Conservation (phyloP, 2,329 filamentous ascomycete genomes). For the Diatrype stigma region DNA sequence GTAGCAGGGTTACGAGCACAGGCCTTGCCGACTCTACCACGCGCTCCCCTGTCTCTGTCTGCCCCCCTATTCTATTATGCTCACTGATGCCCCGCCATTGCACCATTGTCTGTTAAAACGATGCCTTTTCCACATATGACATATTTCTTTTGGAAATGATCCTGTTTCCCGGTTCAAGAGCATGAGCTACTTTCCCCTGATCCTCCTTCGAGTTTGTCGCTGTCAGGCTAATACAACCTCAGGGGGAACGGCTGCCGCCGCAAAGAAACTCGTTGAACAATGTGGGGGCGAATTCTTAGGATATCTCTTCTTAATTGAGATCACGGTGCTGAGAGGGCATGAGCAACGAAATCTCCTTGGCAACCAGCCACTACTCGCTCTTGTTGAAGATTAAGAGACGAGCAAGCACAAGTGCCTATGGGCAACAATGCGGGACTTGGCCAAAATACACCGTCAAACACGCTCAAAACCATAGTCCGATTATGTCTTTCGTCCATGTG, state of each 20-base stretch:
- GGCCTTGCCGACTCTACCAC: too few relatives aligned
- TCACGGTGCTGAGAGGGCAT: slow-evolving; percentile 86
- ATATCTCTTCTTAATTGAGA: slow-evolving; percentile 93
- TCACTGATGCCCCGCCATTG: slow-evolving; percentile 1
- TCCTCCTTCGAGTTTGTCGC: slow-evolving; percentile 16
- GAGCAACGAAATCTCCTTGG: slow-evolving; percentile 65
- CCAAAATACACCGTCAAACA: not conserved
- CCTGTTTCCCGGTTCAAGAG: too few relatives aligned
- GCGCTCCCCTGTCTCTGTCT: too few relatives aligned
- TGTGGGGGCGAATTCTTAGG: slow-evolving; percentile 82
- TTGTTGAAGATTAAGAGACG: slow-evolving; percentile 57
- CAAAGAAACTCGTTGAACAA: slow-evolving; percentile 79
- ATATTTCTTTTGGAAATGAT: too few relatives aligned
- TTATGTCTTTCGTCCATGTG: not conserved
- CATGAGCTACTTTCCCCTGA: slow-evolving; percentile 3
- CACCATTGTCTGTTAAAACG: not conserved
- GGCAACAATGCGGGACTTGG: not conserved
- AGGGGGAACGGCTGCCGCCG: slow-evolving; percentile 90
- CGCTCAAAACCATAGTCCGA: not conserved
- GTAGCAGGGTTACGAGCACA: too few relatives aligned
- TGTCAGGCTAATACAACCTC: slow-evolving; percentile 7
- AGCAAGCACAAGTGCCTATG: slow-evolving; percentile 9
- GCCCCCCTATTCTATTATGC: too few relatives aligned
- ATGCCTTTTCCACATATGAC: not conserved
- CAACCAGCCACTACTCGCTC: slow-evolving; percentile 71